Evolutionary conservation across 306 rosid species (phyloP).

Genomic region (Elaeagnus macrophylla): DNA sequence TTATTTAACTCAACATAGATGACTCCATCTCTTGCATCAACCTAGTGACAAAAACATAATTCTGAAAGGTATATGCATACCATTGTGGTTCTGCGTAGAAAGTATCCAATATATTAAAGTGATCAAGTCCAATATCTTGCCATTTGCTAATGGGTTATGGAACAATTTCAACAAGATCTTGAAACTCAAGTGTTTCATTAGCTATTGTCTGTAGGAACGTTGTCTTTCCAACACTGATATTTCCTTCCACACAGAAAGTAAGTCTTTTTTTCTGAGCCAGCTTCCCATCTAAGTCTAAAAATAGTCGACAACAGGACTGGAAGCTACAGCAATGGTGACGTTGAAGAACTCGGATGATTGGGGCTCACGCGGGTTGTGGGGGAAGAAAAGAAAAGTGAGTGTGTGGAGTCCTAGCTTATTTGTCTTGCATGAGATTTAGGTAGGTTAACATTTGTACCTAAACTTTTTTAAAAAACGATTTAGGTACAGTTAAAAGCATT

Average conservation of each 20-base stretch:
- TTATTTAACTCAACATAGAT: no score
- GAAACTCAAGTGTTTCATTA: constrained; percentile 80
- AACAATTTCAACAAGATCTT: constrained; percentile 91
- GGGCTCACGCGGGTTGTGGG: no score
- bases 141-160: constrained; percentile 92
- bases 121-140: constrained; percentile 96
- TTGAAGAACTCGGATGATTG: no score
- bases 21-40: constrained; percentile 98
- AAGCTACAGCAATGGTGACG: no score
- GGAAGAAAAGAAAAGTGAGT: no score
- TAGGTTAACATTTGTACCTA: no score
- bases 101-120: constrained; percentile 85
- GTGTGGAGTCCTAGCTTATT: no score
- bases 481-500: no score
- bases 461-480: no score
- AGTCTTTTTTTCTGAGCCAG: constrained; percentile 49
- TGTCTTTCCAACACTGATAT: constrained; percentile 90
- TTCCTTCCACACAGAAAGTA: constrained; percentile 94
- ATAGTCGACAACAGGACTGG: no score
- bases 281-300: constrained; percentile 30
- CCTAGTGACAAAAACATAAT: constrained; percentile 90
- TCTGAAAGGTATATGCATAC: constrained; percentile 98
- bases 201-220: constrained; percentile 92
- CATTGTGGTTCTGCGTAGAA: constrained; percentile 93
- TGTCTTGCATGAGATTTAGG: no score